These are phyloP conservation scores for Monosporascus sp. DNA, from an alignment of 2,329 filamentous ascomycete species.

Conservation along the genomic window DNA sequence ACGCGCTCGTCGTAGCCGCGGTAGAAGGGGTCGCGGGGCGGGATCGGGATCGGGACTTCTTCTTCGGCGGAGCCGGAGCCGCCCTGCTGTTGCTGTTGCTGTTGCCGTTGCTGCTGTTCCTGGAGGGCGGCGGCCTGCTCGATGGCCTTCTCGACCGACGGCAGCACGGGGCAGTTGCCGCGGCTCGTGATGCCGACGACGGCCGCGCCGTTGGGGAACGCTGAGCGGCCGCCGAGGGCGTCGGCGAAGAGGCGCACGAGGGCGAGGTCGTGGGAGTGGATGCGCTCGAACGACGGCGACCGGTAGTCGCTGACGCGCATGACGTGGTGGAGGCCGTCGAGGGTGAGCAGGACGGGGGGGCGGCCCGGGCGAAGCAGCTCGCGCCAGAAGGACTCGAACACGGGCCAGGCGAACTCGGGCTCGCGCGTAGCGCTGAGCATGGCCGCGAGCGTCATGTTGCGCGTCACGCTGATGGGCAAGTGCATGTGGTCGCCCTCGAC, in stretches of 20 bases:
- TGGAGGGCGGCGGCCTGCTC: conserved; percentile 43
- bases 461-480: conserved; percentile 55
- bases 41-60: conserved; percentile 16
- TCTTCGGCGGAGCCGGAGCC: conserved; percentile 17
- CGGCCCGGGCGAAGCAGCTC: conserved; percentile 59
- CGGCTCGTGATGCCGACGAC: conserved; percentile 70
- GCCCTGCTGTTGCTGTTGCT: conserved; percentile 22
- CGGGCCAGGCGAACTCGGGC: conserved; percentile 70
- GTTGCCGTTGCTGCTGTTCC: too few species aligned
- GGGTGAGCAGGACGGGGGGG: conserved; percentile 61
- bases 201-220: conserved; percentile 68
- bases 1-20: conserved; percentile 53
- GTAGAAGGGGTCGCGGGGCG: conserved; percentile 47
- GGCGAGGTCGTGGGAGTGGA: conserved; percentile 82
- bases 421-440: conserved; percentile 70
- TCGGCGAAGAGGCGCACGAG: conserved; percentile 72
- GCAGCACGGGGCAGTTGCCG: conserved; percentile 62
- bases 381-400: conserved; percentile 75
- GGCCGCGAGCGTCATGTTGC: conserved; percentile 57
- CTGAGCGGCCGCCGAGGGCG: conserved; percentile 57
- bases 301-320: conserved; percentile 77
- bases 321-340: conserved; percentile 77
- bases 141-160: conserved; percentile 66
- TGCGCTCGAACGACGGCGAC: conserved; percentile 61
- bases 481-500: conserved; percentile 49